Base-by-base conservation (phyloP, 2,329 filamentous ascomycete species). In the Epichloe amarillans region DNA sequence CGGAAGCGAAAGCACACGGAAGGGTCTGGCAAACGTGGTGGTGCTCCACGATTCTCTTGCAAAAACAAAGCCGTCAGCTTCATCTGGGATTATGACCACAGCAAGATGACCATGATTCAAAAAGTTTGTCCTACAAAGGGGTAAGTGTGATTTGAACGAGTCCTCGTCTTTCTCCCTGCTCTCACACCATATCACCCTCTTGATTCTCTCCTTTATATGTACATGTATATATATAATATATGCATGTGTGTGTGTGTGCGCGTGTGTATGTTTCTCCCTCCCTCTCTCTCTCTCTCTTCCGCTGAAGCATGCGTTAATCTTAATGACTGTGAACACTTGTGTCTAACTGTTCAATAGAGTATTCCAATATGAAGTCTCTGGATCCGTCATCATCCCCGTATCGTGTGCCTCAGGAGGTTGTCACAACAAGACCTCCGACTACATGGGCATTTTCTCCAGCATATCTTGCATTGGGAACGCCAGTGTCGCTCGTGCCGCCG, bases 31-130 rank as follows among this genome's bases (percentile, higher is more conserved):
- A 15, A 62, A 61, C 15, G 15, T 21, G 37, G 15, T 23, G 56
- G 62, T 4, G 61, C 64, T 2, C 57, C 65, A 10, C 63, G 72
- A 38, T 76, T 66, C 50, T 58, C 67, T 19, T 77, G 74, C 57
- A 67, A 72, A 42, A 59, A 72, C 57, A 10, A 47, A 0, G 49
- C 60, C 8, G 62, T 72, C 54, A 61, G 70, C 53, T 77, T 77
- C 53, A 68, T 74, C 55, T 76, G 63, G 63, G 43, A 59, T 12
- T 43, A 57, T 21, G 48, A 56, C 4, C 40, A 55, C 4, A 54
- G 55, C 30, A 60, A 61, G 39, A 54, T 76, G 42, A 69, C 66
- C n/a, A 54, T 75, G 59, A 62, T 74, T 42, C 71, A 77, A 63
- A 63, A 63, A 30, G 63, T 69, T 14, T 77, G 74, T 57, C 64